Conservation (phyloP, 2,329 filamentous ascomycete species). For the Monosporascus sp. region DNA sequence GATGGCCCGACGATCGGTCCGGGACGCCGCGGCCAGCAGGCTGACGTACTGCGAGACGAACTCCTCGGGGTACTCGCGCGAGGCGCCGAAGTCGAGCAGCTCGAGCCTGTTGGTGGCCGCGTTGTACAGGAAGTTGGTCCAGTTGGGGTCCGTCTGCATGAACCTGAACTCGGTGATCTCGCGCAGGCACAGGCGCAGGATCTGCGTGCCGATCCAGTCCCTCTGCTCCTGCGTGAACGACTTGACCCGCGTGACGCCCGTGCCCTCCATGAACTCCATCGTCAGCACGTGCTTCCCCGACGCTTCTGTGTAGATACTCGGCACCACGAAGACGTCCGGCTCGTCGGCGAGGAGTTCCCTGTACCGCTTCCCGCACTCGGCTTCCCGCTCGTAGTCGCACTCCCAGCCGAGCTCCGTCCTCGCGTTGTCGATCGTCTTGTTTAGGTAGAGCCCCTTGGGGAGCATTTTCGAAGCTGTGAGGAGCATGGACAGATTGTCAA, state of each 20-base stretch:
- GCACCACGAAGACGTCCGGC: slow-evolving; percentile 69
- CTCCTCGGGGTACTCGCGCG: slow-evolving; percentile 71
- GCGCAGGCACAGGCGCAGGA: slow-evolving; percentile 83
- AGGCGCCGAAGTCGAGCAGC: slow-evolving; percentile 92
- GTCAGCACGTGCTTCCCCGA: slow-evolving; percentile 84
- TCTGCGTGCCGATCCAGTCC: slow-evolving; percentile 94
- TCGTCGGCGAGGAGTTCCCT: slow-evolving; percentile 71
- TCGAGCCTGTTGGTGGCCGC: slow-evolving; percentile 66
- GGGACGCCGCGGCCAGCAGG: slow-evolving; percentile 74
- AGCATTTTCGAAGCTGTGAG: slow-evolving; percentile 85
- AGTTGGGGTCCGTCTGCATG: slow-evolving; percentile 99
- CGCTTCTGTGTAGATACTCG: slow-evolving; percentile 70
- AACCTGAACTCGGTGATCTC: slow-evolving; percentile 93
- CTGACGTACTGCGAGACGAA: slow-evolving; percentile 79
- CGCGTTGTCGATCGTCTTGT: slow-evolving; percentile 96
- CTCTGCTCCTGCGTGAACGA: slow-evolving; percentile 75
- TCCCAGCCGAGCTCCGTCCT: slow-evolving; percentile 92
- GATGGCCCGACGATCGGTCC: slow-evolving; percentile 59
- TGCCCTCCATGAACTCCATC: slow-evolving; percentile 85
- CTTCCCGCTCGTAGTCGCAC: slow-evolving; percentile 90
- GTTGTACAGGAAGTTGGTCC: slow-evolving; percentile 98
- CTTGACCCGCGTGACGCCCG: slow-evolving; percentile 74
- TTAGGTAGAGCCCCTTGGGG: slow-evolving; percentile 85
- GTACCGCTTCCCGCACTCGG: slow-evolving; percentile 73
- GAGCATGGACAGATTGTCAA: slow-evolving; percentile 87